Evolutionary conservation across 2,329 filamentous ascomycete species (phyloP).

Genomic region (Botrytis deweyae): DNA sequence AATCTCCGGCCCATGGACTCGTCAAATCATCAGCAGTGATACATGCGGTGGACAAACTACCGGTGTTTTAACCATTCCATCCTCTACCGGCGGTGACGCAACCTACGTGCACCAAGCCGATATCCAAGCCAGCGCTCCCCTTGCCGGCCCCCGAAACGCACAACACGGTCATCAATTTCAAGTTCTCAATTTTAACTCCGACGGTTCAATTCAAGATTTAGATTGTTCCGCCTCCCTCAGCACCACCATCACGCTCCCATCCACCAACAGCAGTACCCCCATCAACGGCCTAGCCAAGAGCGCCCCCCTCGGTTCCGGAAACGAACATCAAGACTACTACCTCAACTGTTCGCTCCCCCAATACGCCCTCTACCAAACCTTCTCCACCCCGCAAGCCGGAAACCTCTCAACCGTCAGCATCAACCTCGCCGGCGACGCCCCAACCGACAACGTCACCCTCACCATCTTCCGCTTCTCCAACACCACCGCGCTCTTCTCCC

Average conservation of each 20-base stretch:
- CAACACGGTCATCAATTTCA: conserved; percentile 18
- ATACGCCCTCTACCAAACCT: conserved; percentile 32
- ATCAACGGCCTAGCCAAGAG: neutral
- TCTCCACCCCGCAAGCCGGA: conserved; percentile 26
- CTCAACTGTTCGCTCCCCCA: conserved; percentile 27
- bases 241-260: conserved; percentile 3
- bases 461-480: conserved; percentile 31
- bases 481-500: conserved; percentile 30
- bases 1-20: conserved; percentile 29
- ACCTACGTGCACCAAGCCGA: conserved; percentile 33
- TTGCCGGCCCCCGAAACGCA: conserved; percentile 23
- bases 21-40: conserved; percentile 32
- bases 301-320: conserved; percentile 25
- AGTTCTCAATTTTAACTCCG: conserved; percentile 12
- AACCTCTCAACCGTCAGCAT: conserved; percentile 25
- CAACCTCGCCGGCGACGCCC: conserved; percentile 27
- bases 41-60: conserved; percentile 33
- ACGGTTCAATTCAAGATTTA: conserved; percentile 8
- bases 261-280: neutral
- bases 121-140: conserved; percentile 27
- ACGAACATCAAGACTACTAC: conserved; percentile 21
- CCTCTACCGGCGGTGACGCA: conserved; percentile 20
- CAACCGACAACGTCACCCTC: conserved; percentile 25
- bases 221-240: conserved; percentile 6
- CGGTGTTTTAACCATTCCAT: conserved; percentile 28